Evolutionary conservation across 352 stramenopile species (phyloP), one percentile per base, ranked within the genome.

Genomic region (Phytophthora multivora): DNA sequence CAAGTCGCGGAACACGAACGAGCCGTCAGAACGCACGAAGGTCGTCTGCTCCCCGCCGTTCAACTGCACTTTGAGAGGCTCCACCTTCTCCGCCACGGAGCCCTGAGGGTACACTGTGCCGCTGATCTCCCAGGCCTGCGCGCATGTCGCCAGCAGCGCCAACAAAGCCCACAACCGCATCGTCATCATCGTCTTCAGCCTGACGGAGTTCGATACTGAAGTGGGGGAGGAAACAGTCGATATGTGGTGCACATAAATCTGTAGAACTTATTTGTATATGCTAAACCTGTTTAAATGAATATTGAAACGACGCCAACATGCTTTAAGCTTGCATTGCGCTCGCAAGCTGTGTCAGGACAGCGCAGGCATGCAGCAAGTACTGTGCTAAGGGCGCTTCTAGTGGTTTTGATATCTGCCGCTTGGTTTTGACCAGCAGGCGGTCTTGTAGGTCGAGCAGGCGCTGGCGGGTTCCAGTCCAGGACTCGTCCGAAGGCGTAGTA

Each of bases 1-100:
- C 12, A 95, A 75, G 55, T 92, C 79, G n/a, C 77, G 78, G 62
- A 95, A 90, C 35, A 83, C 49, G 54, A 95, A 95, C 10, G 73
- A 76, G 26, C 86, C 83, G 55, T 91, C 83, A 0, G 72, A 59
- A 28, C 75, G 81, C 41, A 85, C 74, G 51, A 91, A 91, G 13
- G 75, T 77, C 28, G 85, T 74, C 49, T 91, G 77, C 51, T 91
- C 83, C 21, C 83, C 83, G 28, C 86, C 86, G 54, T 93, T 87
- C 3, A 95, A 69, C 42, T 90, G 73, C 28, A 95, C 71, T 39
- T 82, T 75, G 38, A 88, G 75, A 19, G 83, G 81, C 45, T 68
- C 54, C 33, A 92, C 69, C 66, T 85, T 88, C 36, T 88, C 79
- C 46, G 75, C 71, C 31, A 86, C 72, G 15, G 60, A 70, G 4